Base-by-base conservation (phyloP, 2,329 filamentous ascomycete species). In the Aspergillus carbonarius region DNA sequence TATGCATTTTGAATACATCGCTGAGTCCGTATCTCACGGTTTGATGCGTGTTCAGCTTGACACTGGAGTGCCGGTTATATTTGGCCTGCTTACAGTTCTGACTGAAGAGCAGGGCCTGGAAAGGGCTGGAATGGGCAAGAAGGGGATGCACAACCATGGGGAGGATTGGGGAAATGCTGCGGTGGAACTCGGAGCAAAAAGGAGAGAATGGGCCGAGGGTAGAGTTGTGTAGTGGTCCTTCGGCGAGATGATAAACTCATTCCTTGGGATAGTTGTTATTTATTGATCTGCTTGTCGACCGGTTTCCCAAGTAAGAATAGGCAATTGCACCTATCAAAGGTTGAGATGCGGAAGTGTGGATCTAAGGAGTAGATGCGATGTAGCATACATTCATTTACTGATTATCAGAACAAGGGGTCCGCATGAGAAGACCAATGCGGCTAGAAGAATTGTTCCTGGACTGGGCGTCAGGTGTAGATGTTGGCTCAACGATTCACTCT, bases 1-100 rank as follows among this genome's bases (percentile, higher is more conserved):
- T 6, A 97, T 97, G 92, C 95, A 99, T 79, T 99, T 99, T 72
- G 95, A 99, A 79, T 98, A 99, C 80, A 99, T 99, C 69, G 85
- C 93, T 42, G 95, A 98, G 64, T 86, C 91, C 40, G 92, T 96
- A 6, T 92, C 88, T 58, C 91, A 96, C 62, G 95, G 92, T 6
- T 83, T 99, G 61, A 99, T 99, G 95, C 88, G 91, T 64, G 88
- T 98, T 59, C 92, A 96, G 76, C 82, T 98, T 56, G 93, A 99
- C 74, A 88, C 87, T 9, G 90, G 91, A 46, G 86, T 96, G 52
- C 95, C 95, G 32, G 89, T 99, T 60, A 85, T 98, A 59, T 96
- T 98, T 76, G 93, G 95, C 13, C 81, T 98, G 68, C 80, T 99
- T 75, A 99, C 95, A 20, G 87, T 98, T 52, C 79, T 99, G 68